Evolutionary conservation across 1,139 yeast genomes (phyloP).

Genomic region (Nadsonia starkeyi-henricii): DNA sequence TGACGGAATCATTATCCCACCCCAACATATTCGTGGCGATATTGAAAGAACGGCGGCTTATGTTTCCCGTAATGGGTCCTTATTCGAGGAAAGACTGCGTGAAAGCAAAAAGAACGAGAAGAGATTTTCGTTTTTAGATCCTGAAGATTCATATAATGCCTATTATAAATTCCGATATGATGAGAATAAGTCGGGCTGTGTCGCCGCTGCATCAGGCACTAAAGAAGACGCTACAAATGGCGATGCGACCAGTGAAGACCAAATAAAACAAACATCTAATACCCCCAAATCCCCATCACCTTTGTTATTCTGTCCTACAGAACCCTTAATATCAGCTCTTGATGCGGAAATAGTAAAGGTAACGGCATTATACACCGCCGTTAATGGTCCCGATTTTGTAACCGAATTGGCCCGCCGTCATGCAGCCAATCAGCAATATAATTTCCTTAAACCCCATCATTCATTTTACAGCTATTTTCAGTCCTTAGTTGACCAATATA

Average conservation of each 20-base stretch:
- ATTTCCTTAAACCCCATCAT: conserved; percentile 49
- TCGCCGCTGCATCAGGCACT: conserved; percentile 4
- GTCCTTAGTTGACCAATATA: conserved; percentile 44
- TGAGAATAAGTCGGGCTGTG: conserved; percentile 18
- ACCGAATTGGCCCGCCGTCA: conserved; percentile 28
- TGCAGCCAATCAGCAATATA: conserved; percentile 43
- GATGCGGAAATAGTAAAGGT: conserved; percentile 60
- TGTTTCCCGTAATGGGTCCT: conserved; percentile 51
- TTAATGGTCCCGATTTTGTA: conserved; percentile 37
- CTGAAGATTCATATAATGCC: conserved; percentile 38
- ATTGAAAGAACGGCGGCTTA: conserved; percentile 65
- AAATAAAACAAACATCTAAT: conserved; percentile 7
- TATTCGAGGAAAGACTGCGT: conserved; percentile 47
- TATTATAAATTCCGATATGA: conserved; percentile 37
- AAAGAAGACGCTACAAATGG: conserved; percentile 5
- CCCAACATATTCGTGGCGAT: conserved; percentile 33
- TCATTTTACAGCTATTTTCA: conserved; percentile 44
- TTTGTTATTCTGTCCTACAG: conserved; percentile 33
- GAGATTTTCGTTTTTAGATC: conserved; percentile 50
- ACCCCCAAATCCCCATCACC: conserved; percentile 25
- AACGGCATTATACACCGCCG: conserved; percentile 55
- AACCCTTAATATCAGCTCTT: conserved; percentile 44
- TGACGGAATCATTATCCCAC: conserved; percentile 38
- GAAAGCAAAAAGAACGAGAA: conserved; percentile 33
- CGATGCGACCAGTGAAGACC: conserved; percentile 4